phyloP scores from a whole-genome alignment of 192 early-diverging fungal genomes.

The Backusella circina region DNA sequence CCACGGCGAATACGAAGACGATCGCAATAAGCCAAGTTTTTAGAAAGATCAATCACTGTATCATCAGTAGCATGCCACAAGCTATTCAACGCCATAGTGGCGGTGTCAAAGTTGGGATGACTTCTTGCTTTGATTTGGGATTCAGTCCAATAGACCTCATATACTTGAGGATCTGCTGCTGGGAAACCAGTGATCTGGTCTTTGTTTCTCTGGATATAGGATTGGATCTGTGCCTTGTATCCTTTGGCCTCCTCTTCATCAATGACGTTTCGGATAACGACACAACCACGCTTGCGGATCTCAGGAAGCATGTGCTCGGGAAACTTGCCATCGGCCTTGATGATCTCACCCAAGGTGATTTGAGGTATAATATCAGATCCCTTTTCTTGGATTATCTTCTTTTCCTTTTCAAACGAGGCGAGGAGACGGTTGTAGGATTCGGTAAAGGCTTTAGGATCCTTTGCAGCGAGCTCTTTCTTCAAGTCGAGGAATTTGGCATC shows the following conservation, averaged over 20 bases:
- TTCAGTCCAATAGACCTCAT: slow-evolving; percentile 31
- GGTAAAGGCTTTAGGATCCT: neutral
- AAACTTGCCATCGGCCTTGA: slow-evolving; percentile 14
- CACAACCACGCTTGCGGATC: slow-evolving; percentile 24
- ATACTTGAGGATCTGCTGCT: slow-evolving; percentile 20
- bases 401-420: slow-evolving; percentile 11
- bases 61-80: slow-evolving; percentile 20
- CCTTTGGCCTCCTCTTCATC: slow-evolving; percentile 11
- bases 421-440: slow-evolving; percentile 13
- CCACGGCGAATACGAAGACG: slow-evolving; percentile 23
- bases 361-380: slow-evolving; percentile 25
- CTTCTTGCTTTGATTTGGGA: slow-evolving; percentile 16
- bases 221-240: slow-evolving; percentile 22
- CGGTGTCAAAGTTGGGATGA: slow-evolving; percentile 19
- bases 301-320: slow-evolving; percentile 11
- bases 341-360: slow-evolving; percentile 13
- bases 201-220: slow-evolving; percentile 16
- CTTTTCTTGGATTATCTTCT: slow-evolving; percentile 5
- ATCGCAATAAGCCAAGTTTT: slow-evolving; percentile 29
- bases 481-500: slow-evolving; percentile 19
- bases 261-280: slow-evolving; percentile 24
- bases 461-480: slow-evolving; percentile 14
- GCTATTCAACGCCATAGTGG: slow-evolving; percentile 20
- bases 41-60: slow-evolving; percentile 22
- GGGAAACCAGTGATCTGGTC: neutral